Evolutionary conservation across 2,329 filamentous ascomycete species (phyloP), one percentile per base, ranked within the genome.

Genomic region (Alternaria consortialis): DNA sequence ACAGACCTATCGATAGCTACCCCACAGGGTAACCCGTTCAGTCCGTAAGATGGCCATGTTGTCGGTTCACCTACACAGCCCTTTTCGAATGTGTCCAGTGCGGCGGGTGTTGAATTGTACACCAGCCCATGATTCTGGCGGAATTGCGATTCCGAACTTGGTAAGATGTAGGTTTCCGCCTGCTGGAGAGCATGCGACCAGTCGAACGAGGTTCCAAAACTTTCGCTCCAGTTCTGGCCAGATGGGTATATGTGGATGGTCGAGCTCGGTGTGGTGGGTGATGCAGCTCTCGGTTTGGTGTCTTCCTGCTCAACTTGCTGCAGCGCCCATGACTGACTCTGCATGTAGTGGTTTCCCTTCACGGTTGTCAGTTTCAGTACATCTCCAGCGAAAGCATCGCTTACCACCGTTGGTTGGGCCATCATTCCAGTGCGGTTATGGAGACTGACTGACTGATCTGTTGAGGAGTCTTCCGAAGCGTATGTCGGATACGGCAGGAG

Each of bases 371-470:
- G 57, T 54, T 29, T 32, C 37, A n/a, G 36, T 46, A 17, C 20
- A 1, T 7, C 6, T 8, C 6, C 34, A 13, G 37, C 29, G 15
- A 15, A 13, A 3, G 13, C 17, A 43, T 13, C 27, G 63, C 67
- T 60, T 63, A 69, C 72, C 12, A 68, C 51, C 31, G 56, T 48
- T 9, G 65, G 43, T 29, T 67, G 70, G 29, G 63, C 17, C 17
- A 23, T 59, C 64, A 71, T 73, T 52, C 57, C 32, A 15, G 50
- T 13, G 15, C 11, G 44, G 34, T 58, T 43, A 5, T n/a, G 40
- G 40, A 42, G 15, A 48, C 47, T 31, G 32, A 48, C 15, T 27
- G 52, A 31, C 9, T 48, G 44, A 27, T 46, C 7, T 32, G 43
- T 17, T 43, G n/a, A 32, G 39, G 52, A 59, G 23, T 37, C 37